Base-by-base conservation (phyloP, 805 yeast species). In the Schizosaccharomyces pombe region DNA sequence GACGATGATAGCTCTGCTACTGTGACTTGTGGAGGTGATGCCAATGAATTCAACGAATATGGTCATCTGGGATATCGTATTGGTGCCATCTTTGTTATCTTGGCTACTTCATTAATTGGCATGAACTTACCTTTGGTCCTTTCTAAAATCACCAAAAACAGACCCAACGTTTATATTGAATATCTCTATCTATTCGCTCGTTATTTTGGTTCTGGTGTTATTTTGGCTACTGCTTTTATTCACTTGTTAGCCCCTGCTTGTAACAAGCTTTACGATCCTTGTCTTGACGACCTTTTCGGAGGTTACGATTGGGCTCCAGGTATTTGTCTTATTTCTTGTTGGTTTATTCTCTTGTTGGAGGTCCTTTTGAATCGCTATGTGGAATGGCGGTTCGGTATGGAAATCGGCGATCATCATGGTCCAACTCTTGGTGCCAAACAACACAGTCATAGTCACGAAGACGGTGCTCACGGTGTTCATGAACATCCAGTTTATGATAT, bases 191-290 rank as follows among this genome's bases (percentile, higher is more conserved):
- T 59, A 37, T 31, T 58, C 30, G 58, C 59, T 26, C 58, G 59
- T 40, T 61, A 60, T 56, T 61, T 61, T 53, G 89, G 89, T 60
- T 73, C 85, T 3, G 89, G 89, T 54, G 87, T 81, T 51, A 81
- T 81, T 60, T 69, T 81, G 2, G 82, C 87, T 9, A 81, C 89
- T 5, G 84, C 85, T 0, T 82, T 79, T 60, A 73, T 81, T 56
- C 56, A 55, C 39, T 47, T 59, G 19, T 56, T 59, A 24, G 33
- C 32, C 22, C 60, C 61, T 26, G 61, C 59, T 11, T 39, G 52
- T 33, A 56, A 59, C 5, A 57, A 56, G 24, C 55, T 59, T 4
- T 47, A 56, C 24, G 56, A 58, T 37, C 60, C 68, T 3, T 71
- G 75, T 61, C 72, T 71, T 8, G 74, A 72, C 14, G 74, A 73